Evolutionary conservation across 2,329 filamentous ascomycete genomes (phyloP).

Genomic region (Aureobasidium subglaciale): DNA sequence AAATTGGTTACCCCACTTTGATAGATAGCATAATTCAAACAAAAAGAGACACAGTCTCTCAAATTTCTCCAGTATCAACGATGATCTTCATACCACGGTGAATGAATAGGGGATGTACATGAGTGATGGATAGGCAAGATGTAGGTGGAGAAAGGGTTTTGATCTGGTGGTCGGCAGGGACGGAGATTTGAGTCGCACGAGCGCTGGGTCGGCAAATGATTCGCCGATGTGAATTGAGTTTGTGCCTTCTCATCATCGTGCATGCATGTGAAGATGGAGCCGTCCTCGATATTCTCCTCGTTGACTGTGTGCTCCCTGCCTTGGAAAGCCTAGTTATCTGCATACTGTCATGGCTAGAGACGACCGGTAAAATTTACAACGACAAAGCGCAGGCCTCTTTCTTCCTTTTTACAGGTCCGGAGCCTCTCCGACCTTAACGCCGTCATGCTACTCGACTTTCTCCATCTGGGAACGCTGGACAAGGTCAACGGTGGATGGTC

Average conservation of each 20-base stretch:
- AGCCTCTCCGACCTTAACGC: background rate
- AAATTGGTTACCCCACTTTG: background rate
- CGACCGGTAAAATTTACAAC: background rate
- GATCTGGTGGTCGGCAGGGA: background rate
- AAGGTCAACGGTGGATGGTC: slow-evolving; percentile 56
- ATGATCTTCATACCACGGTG: background rate
- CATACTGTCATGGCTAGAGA: background rate
- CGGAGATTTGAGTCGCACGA: slow-evolving; percentile 3
- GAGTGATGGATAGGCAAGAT: background rate
- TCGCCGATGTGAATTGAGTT: slow-evolving; percentile 1
- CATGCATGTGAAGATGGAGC: slow-evolving; percentile 8
- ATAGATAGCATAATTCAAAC: slow-evolving; percentile 1
- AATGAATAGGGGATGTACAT: background rate
- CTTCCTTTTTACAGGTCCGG: background rate
- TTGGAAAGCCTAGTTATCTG: background rate
- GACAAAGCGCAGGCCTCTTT: background rate
- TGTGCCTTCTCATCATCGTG: slow-evolving; percentile 12
- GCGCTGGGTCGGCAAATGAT: background rate
- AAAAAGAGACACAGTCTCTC: background rate
- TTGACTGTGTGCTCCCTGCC: background rate
- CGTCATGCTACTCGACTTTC: slow-evolving; percentile 8
- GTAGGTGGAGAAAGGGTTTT: no score
- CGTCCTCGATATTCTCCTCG: background rate
- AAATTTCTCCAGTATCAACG: background rate
- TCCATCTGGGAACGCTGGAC: background rate